Percentiles rank a stretch among this genome's conserved stretches.
phyloP scores from a whole-genome alignment of 345 rosid species.

The Abelmoschus esculentus region DNA sequence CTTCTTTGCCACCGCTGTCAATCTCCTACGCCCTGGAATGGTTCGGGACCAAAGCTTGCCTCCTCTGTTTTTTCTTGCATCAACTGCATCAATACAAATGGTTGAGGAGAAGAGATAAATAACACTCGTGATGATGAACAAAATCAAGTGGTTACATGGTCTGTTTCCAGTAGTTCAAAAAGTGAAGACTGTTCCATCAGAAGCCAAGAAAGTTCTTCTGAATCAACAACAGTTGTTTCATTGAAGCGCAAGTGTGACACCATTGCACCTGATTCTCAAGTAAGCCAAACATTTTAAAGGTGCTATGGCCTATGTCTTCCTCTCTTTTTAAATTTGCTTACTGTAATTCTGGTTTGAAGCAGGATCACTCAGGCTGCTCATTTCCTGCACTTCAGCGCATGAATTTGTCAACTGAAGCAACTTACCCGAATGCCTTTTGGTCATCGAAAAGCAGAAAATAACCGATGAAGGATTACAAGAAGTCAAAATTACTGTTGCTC shows the following conservation, averaged over 20 bases:
- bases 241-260: slow-evolving; percentile 5
- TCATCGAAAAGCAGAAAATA: slow-evolving; percentile 7
- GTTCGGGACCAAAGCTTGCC: slow-evolving; percentile 40
- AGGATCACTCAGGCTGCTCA: slow-evolving; percentile 2
- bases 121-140: slow-evolving; percentile 22
- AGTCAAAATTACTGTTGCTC: background rate
- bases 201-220: background rate
- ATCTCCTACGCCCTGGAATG: slow-evolving; percentile 40
- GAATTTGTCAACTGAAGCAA: slow-evolving; percentile 9
- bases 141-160: slow-evolving; percentile 26
- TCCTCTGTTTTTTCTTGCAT: slow-evolving; percentile 34
- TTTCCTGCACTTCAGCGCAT: slow-evolving; percentile 6
- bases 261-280: background rate
- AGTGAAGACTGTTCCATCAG: slow-evolving; percentile 19
- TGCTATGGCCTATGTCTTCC: background rate
- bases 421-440: background rate
- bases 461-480: background rate
- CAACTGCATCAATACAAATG: slow-evolving; percentile 15
- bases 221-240: slow-evolving; percentile 8
- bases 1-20: slow-evolving; percentile 51
- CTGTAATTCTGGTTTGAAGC: background rate
- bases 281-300: background rate
- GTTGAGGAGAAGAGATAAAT: background rate
- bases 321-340: background rate
- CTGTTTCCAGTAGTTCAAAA: slow-evolving; percentile 26